Evolutionary conservation across 2,329 filamentous ascomycete species (phyloP).

Genomic region (Colletotrichum nymphaeae): DNA sequence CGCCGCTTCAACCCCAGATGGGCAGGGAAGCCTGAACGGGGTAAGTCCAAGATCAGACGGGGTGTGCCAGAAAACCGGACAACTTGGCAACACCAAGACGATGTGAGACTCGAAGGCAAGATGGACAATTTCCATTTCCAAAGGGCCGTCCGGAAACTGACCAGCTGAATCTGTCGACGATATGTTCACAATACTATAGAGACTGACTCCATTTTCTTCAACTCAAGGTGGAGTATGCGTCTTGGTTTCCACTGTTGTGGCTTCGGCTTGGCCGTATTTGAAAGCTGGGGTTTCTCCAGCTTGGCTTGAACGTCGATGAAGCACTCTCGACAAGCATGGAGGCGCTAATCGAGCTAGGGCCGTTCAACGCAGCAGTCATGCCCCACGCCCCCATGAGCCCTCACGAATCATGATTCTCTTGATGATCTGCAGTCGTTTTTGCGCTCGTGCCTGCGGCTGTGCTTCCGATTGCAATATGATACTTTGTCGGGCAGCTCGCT

Average conservation of each 20-base stretch:
- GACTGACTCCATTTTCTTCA: background rate
- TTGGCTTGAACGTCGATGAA: background rate
- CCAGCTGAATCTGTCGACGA: background rate
- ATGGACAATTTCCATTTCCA: background rate
- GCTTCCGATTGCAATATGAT: background rate
- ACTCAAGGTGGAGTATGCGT: background rate
- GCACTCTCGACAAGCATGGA: background rate
- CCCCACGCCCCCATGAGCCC: background rate
- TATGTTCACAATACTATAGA: background rate
- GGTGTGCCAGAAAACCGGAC: background rate
- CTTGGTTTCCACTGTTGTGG: background rate
- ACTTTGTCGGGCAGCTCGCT: background rate
- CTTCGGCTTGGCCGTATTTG: background rate
- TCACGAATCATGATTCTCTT: background rate
- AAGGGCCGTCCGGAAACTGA: background rate
- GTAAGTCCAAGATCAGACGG: background rate
- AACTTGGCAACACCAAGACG: background rate
- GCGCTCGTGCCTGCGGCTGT: background rate
- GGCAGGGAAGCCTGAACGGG: background rate
- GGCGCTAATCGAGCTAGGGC: background rate
- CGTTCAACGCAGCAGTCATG: background rate
- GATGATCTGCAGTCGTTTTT: background rate
- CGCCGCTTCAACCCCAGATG: background rate
- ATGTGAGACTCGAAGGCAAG: background rate
- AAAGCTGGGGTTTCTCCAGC: background rate